Base-by-base conservation (phyloP, 2,329 filamentous ascomycete genomes). In the Hypoxylon sp. region DNA sequence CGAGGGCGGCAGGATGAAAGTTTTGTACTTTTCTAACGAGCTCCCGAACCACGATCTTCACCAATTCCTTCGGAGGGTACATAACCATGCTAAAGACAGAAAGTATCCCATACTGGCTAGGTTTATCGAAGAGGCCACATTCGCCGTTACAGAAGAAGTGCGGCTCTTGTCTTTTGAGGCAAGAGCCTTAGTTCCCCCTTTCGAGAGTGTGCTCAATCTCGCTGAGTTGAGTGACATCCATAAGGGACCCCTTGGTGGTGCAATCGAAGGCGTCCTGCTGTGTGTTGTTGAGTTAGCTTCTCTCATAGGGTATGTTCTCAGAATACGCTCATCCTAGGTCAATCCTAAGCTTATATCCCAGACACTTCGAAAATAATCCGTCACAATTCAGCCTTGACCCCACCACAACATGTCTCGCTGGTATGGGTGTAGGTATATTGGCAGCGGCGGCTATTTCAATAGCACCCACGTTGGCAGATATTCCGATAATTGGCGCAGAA, bases 201-300 rank as follows among this genome's bases (percentile, higher is more conserved):
- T 77, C 34, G 67, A 75, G 35, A 69, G 61, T 3, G 52, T 78
- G 5, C 57, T 73, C 2, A 59, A 60, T 37, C 67, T 71, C 25
- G 68, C 58, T 1, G 69, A 74, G 11, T 26, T 67, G 23, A 32
- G 59, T 3, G 61, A 69, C 2, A 67, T 78, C 2, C 71, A 75
- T 1, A 60, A 71, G 9, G 73, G 77, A 1, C 65, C 61, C 5
- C 61, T 81, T 5, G 66, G 71, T 23, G 78, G 70, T 0, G 63
- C 78, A 3, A 60, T 80, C 2, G 76, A 80, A 21, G 73, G 77
- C 2, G 66, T 73, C 4, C 59, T 80, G 1, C 69, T 80, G 2
- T 62, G 61, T 34, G 62, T 69, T 1, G 51, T 75, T 3, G 62
- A 80, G 51, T 21, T 81, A 2, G 75, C 62, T 1, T 67, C 66